These are phyloP conservation scores for Aspergillus bridgeri DNA, from an alignment of 495 filamentous ascomycete species.

Conservation along the genomic window DNA sequence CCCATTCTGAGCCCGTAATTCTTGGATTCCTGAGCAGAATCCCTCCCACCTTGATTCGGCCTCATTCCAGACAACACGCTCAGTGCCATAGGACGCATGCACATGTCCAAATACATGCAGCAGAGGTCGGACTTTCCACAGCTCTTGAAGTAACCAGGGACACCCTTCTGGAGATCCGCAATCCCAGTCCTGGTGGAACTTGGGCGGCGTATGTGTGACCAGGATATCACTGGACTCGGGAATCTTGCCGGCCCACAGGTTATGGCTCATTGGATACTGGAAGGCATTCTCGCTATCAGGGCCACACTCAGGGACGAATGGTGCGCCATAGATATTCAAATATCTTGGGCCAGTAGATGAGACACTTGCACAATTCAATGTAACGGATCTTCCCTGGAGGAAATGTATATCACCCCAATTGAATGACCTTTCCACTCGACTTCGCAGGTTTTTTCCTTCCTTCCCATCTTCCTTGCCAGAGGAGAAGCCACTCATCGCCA, in stretches of 20 bases:
- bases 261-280: conserved; percentile 38
- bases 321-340: conserved; percentile 52
- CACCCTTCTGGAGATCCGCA: conserved; percentile 15
- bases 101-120: conserved; percentile 81
- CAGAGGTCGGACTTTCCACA: conserved; percentile 49
- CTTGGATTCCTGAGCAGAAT: background rate
- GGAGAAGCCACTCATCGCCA: conserved; percentile 29
- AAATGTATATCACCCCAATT: conserved; percentile 61
- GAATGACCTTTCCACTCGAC: too few relatives aligned
- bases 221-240: conserved; percentile 65
- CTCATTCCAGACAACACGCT: conserved; percentile 59
- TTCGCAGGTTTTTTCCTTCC: too few relatives aligned
- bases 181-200: conserved; percentile 59
- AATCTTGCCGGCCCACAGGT: conserved; percentile 29
- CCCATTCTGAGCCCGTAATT: background rate
- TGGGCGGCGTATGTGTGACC: conserved; percentile 60
- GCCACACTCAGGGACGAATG: conserved; percentile 50
- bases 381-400: too few relatives aligned
- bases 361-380: too few relatives aligned
- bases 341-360: too few relatives aligned
- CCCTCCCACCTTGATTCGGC: background rate
- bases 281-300: conserved; percentile 32
- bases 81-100: conserved; percentile 53
- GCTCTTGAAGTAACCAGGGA: conserved; percentile 53
- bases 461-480: too few relatives aligned